A percentile compares a stretch with the other conserved stretches of the same genome.
Conservation (phyloP, 768 basidiomycete genomes). For the Pleurotus sapidus region DNA sequence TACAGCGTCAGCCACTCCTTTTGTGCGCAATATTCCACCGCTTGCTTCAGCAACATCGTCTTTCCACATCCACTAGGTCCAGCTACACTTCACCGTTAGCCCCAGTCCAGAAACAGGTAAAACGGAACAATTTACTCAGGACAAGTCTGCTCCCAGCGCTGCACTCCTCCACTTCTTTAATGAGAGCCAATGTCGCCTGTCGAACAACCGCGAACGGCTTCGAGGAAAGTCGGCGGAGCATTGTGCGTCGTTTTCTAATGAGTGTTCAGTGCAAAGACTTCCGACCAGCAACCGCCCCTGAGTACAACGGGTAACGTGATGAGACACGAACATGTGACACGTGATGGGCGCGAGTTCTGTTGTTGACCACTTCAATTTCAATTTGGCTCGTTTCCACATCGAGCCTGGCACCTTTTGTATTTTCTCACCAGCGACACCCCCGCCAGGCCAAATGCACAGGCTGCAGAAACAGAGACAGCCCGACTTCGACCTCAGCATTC, state of each 20-base stretch:
- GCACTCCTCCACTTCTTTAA: slow-evolving; percentile 38
- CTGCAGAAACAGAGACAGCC: not conserved
- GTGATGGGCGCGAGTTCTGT: not conserved
- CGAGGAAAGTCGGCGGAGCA: slow-evolving; percentile 49
- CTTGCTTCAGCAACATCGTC: slow-evolving; percentile 74
- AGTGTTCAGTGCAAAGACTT: too few species aligned
- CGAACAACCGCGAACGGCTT: slow-evolving; percentile 73
- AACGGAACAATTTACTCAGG: slow-evolving; percentile 49
- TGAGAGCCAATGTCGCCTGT: slow-evolving; percentile 55
- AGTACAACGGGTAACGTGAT: too few species aligned
- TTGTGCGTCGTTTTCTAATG: too few species aligned
- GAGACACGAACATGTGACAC: too few species aligned
- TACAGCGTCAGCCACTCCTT: slow-evolving; percentile 83
- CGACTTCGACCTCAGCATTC: slow-evolving; percentile 49
- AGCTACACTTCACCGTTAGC: slow-evolving; percentile 36
- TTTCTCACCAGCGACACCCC: not conserved
- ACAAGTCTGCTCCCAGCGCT: slow-evolving; percentile 35
- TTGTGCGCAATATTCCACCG: slow-evolving; percentile 61
- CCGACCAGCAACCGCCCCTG: too few species aligned
- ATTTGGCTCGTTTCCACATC: not conserved
- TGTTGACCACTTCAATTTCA: not conserved
- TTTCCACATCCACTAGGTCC: slow-evolving; percentile 81
- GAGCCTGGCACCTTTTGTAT: not conserved
- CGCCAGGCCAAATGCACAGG: slow-evolving; percentile 2
- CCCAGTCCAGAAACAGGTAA: not conserved